phyloP scores from a whole-genome alignment of 169 alveolate genomes.

The Plasmodium knowlesi region DNA sequence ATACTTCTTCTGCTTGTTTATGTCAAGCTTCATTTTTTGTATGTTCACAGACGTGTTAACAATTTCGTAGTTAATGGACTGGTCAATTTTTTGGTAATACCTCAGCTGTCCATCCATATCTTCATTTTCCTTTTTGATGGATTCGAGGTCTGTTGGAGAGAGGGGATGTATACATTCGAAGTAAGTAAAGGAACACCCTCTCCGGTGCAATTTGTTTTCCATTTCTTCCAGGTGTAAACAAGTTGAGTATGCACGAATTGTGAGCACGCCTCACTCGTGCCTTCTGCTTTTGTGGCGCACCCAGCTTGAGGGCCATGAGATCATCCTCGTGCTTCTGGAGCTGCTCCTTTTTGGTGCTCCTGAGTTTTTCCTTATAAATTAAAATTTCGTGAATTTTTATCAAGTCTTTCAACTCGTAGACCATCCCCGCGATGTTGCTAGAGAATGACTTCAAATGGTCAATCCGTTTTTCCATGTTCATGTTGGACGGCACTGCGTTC shows the following conservation, averaged over 20 bases:
- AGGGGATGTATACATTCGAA: background rate
- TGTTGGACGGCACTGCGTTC: constrained; percentile 14
- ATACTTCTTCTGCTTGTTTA: constrained; percentile 43
- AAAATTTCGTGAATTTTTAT: constrained; percentile 72
- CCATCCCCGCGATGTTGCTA: constrained; percentile 18
- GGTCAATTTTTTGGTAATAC: constrained; percentile 40
- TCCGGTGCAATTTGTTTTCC: background rate
- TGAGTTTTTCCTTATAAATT: constrained; percentile 62
- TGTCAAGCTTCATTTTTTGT: constrained; percentile 37
- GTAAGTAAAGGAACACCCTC: background rate
- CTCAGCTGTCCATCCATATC: constrained; percentile 42
- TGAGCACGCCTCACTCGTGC: background rate
- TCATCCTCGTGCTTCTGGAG: constrained; percentile 49
- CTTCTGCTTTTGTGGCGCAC: background rate
- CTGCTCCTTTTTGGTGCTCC: constrained; percentile 26
- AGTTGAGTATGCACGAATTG: background rate
- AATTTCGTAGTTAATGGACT: constrained; percentile 37
- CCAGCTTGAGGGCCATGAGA: constrained; percentile 11
- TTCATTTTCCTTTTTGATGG: constrained; percentile 44
- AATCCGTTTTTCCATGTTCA: constrained; percentile 53
- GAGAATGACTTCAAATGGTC: constrained; percentile 48
- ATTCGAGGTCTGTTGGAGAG: constrained; percentile 41
- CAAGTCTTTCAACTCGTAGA: constrained; percentile 55
- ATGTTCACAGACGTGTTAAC: constrained; percentile 37
- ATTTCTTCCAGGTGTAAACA: background rate